Evolutionary conservation across 2,329 filamentous ascomycete genomes (phyloP), one percentile per base, ranked within the genome.

Genomic region (Bimuria novae-zelandiae): DNA sequence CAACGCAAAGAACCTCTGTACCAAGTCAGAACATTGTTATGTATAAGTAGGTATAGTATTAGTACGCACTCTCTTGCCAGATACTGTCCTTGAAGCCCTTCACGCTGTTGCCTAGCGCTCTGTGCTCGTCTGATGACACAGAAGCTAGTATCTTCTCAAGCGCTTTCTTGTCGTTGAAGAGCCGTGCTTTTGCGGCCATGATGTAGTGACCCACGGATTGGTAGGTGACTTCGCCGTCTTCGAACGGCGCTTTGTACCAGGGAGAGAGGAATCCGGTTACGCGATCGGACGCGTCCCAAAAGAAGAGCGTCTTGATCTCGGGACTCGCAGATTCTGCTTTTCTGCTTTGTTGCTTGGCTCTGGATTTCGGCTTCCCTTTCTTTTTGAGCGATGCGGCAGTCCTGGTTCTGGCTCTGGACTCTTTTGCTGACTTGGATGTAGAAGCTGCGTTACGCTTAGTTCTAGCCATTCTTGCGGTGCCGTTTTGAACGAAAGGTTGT

Each of bases 111-210:
- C 41, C 19, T 10, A 44, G 29, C 4, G 10, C 7, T 4, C 4
- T 32, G 2, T 33, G 27, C 17, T 33, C 29, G 3, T 44, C 41
- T n/a, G 16, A 11, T 10, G 16, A 6, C 10, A 11, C 4, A 5
- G 36, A 22, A 4, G 36, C 36, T 4, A 39, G 19, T 5, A 39
- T 39, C 17, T 23, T 22, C 6, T 22, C 21, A 10, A 39, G 21
- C 10, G 36, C 10, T 11, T 39, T n/a, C 8, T 22, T 22, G 33
- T 36, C 51, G 10, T 33, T 27, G 21, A 49, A 49, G n/a, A 14
- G 14, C 1, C 39, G 29, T 16, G 51, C 51, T 40, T 49, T 53
- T 16, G 49, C 51, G 3, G 51, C 51, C 25, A 53, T n/a, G 44
- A 53, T 53, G 12, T 23, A 44, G 12, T 53, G 51, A 12, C 45